Base-by-base conservation (phyloP, 345 rosid species). In the Aegle marmelos region DNA sequence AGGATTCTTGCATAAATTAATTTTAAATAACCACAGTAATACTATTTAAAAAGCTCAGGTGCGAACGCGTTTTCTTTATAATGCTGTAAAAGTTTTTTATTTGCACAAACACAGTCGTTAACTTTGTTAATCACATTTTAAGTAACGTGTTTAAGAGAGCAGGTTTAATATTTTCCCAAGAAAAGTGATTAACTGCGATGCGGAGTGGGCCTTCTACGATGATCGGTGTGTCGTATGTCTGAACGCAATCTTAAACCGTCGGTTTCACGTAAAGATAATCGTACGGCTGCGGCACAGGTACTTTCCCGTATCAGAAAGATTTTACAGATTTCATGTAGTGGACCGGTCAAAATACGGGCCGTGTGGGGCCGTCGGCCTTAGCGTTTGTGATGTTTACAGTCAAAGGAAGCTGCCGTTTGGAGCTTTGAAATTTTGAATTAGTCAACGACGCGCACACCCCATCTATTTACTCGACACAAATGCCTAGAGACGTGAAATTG, bases 301-400 rank as follows among this genome's bases (percentile, higher is more conserved):
- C 56, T 11, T 39, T 41, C 10, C 58, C 5, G 21, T 27, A 28
- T 21, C 39, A 17, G 21, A 17, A 19, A 34, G 4, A 17, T 74
- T 65, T 24, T 41, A 36, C 39, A 54, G 6, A 17, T 50, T 7
- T 16, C 25, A 36, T 36, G 11, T 0, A 7, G 24, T 9, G 33
- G 68, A 37, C 24, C 36, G 39, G 77, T 74, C 77, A 74, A 74
- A 74, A 11, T 41, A 9, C 22, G 28, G 27, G 58, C 77, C 39
- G 58, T 41, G 58, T 61, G 58, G 77, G 77, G 9, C 77, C 68
- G n/a, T 6, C 41, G 9, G 67, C 25, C 14, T 6, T 4, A 11
- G 57, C 3, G 68, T 64, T 13, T 1, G n/a, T 2, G 0, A 21
- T 72, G 66, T 8, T 8, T 1, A 6, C 25, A 1, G 68, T 74